phyloP scores from a whole-genome alignment of 2,329 filamentous ascomycete genomes.

The Grosmannia penicillata region DNA sequence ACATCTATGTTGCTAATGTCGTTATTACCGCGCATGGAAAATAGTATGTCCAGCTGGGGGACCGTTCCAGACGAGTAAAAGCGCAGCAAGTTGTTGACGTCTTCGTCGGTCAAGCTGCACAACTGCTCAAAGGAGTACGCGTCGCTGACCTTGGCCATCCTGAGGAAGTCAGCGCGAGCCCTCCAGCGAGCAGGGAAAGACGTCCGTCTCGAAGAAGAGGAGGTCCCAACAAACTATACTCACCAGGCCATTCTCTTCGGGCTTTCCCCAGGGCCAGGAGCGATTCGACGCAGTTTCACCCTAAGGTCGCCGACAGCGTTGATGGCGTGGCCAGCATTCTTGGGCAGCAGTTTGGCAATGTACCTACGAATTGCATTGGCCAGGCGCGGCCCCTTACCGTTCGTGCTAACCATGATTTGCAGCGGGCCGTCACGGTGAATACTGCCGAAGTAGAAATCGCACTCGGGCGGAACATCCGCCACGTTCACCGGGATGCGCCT shows the following conservation, averaged over 20 bases:
- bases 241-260: slow-evolving; percentile 85
- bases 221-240: slow-evolving; percentile 14
- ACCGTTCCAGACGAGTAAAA: slow-evolving; percentile 50
- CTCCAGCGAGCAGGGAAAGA: too few species aligned
- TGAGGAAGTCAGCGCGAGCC: slow-evolving; percentile 26
- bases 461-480: slow-evolving; percentile 89
- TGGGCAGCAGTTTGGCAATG: slow-evolving; percentile 63
- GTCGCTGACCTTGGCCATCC: slow-evolving; percentile 89
- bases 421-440: slow-evolving; percentile 88
- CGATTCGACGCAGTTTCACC: slow-evolving; percentile 62
- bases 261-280: slow-evolving; percentile 57
- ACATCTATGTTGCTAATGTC: slow-evolving; percentile 32
- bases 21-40: slow-evolving; percentile 33
- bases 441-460: slow-evolving; percentile 97
- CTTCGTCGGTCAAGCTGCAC: slow-evolving; percentile 64
- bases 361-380: slow-evolving; percentile 73
- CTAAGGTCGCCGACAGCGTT: slow-evolving; percentile 69
- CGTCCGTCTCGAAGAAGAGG: too few species aligned
- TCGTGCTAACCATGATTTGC: slow-evolving; percentile 98
- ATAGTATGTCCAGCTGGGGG: slow-evolving; percentile 38
- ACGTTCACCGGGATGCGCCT: slow-evolving; percentile 81
- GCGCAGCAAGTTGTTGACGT: slow-evolving; percentile 70
- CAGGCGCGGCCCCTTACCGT: slow-evolving; percentile 85
- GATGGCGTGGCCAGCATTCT: slow-evolving; percentile 73
- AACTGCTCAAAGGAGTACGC: slow-evolving; percentile 74